Base-by-base conservation (phyloP, 2,329 filamentous ascomycete genomes). In the Davidsoniella virescens region DNA sequence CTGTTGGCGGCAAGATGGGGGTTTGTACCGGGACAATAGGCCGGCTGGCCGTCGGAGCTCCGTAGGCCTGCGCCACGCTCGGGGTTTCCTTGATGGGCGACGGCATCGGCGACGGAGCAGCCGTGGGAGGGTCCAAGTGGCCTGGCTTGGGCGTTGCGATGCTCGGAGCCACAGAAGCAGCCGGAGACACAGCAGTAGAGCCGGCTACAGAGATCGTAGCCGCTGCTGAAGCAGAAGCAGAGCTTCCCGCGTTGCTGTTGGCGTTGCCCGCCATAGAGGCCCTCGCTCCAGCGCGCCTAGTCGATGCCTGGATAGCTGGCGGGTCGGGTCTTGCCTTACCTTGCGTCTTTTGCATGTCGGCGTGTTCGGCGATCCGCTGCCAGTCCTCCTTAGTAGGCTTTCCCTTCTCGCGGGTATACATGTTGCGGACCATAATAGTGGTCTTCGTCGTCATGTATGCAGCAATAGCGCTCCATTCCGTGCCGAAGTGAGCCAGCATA, bases 361-460 rank as follows among this genome's bases (percentile, higher is more conserved):
- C 77, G 43, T 80, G 76, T 47, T 65, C 66, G 1, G 78, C 75
- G 52, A 82, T 70, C 5, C 62, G 63, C 53, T 78, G 76, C 72
- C 75, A 82, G 14, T 52, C 42, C 47, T 80, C 76, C 2, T 66
- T 63, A 56, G 75, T 76, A 16, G 67, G 65, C 54, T 71, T 69
- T 55, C 81, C 78, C 58, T 78, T 76, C 57, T 80, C 75, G 4
- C 79, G 71, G 20, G 73, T 69, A 56, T 75, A 83, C 58, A 80
- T 82, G 58, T 84, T 84, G 58, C 82, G 81, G 20, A 82, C 85
- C 85, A 92, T 92, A n/a, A 84, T 83, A 51, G 82, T 75, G 16
- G 85, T 90, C 65, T 90, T 90, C 4, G 84, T 86, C 46, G 82
- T 80, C 82, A 92, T 87, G 58, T 86, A 78, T 47, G 71, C 71